phyloP scores from a whole-genome alignment of 164 flowering plant species.

The Berberis vulgaris region DNA sequence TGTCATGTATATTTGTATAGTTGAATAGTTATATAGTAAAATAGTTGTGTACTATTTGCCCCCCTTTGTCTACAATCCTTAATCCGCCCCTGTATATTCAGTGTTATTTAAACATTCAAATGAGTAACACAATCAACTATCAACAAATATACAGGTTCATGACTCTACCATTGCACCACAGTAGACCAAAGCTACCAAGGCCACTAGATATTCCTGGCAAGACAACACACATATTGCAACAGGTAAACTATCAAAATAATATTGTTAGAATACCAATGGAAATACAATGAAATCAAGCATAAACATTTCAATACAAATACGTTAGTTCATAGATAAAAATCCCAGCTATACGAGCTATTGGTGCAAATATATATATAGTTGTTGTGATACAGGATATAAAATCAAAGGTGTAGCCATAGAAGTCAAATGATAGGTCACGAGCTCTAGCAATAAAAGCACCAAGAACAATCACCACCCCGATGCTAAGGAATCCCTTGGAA shows the following conservation, averaged over 20 bases:
- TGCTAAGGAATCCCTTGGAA: conserved; percentile 64
- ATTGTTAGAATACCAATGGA: too few species aligned
- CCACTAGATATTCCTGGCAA: conserved; percentile 73
- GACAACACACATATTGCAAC: background rate
- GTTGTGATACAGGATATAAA: conserved; percentile 75
- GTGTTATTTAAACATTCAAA: background rate
- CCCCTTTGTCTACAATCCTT: too few species aligned
- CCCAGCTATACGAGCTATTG: conserved; percentile 84
- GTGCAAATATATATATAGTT: conserved; percentile 78
- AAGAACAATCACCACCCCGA: conserved; percentile 62
- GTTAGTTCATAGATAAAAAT: background rate
- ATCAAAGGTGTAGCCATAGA: conserved; percentile 72
- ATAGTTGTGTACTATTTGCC: too few species aligned
- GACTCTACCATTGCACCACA: conserved; percentile 89
- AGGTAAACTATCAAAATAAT: background rate
- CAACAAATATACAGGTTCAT: background rate
- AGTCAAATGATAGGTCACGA: conserved; percentile 86
- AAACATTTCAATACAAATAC: background rate
- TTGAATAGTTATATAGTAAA: too few species aligned
- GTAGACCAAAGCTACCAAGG: conserved; percentile 82
- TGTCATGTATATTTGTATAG: too few species aligned
- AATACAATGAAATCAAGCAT: background rate
- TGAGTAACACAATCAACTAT: background rate
- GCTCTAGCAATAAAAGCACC: conserved; percentile 96
- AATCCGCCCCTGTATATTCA: too few species aligned